Conservation (phyloP, 441 rosid genomes). For the Kokia cookei region DNA sequence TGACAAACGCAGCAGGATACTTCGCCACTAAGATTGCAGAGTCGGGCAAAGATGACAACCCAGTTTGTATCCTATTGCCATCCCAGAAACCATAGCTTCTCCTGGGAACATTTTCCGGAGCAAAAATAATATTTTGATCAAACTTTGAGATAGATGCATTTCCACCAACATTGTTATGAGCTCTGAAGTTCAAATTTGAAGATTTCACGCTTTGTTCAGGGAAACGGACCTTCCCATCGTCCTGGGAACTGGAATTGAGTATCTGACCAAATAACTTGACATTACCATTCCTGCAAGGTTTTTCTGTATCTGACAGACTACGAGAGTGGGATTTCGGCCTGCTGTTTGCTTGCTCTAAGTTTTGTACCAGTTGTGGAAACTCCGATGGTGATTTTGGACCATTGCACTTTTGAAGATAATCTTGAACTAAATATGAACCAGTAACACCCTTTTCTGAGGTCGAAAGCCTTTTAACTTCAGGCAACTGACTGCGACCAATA, state of each 20-base stretch:
- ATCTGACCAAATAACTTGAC: constrained; percentile 92
- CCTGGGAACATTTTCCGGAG: constrained; percentile 61
- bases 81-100: constrained; percentile 85
- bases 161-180: constrained; percentile 28
- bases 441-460: constrained; percentile 31
- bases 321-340: constrained; percentile 28
- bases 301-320: constrained; percentile 45
- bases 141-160: constrained; percentile 30
- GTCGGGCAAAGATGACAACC: constrained; percentile 67
- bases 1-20: constrained; percentile 75
- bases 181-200: constrained; percentile 30
- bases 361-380: constrained; percentile 32
- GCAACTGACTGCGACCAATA: constrained; percentile 16
- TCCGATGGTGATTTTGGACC: constrained; percentile 28
- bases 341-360: constrained; percentile 28
- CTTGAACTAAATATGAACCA: constrained; percentile 29
- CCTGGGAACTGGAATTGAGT: constrained; percentile 38
- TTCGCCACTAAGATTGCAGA: constrained; percentile 62
- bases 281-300: constrained; percentile 60
- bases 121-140: constrained; percentile 36
- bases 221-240: constrained; percentile 32
- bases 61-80: constrained; percentile 74
- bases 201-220: constrained; percentile 32
- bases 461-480: constrained; percentile 27
- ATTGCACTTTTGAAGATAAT: constrained; percentile 55